Evolutionary conservation across 768 basidiomycete species (phyloP).

Genomic region (Lentinus tigrinus): DNA sequence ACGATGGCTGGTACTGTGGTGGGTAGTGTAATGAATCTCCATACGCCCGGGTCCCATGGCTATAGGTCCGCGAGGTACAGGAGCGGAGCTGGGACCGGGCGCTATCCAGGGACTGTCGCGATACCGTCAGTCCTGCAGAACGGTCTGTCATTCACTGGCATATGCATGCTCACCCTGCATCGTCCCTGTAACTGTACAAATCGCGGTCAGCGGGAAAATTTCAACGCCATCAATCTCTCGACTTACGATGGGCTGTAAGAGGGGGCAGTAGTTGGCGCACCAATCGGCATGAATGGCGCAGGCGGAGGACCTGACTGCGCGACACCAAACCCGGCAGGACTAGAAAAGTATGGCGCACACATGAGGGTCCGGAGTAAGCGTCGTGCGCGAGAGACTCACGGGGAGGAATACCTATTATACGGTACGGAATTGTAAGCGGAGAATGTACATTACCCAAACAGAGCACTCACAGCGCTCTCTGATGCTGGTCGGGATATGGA

Average conservation of each 20-base stretch:
- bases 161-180: background rate
- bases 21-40: conserved; percentile 5
- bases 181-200: background rate
- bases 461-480: conserved; percentile 5
- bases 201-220: background rate
- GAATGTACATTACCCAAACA: background rate
- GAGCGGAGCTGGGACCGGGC: background rate
- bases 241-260: background rate
- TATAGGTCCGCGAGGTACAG: conserved; percentile 1
- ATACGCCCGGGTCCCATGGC: background rate
- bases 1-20: background rate
- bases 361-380: background rate
- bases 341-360: background rate
- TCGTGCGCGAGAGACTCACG: background rate
- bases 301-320: background rate
- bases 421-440: background rate
- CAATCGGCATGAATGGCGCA: conserved; percentile 17
- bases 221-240: background rate
- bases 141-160: background rate
- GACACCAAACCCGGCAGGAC: background rate
- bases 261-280: conserved; percentile 1
- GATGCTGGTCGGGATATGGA: conserved; percentile 4
- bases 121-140: background rate
- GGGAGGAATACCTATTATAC: background rate
- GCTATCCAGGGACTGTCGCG: conserved; percentile 1